Evolutionary conservation across 2,329 filamentous ascomycete species (phyloP), one percentile per base, ranked within the genome.

Genomic region (Botrytis elliptica): DNA sequence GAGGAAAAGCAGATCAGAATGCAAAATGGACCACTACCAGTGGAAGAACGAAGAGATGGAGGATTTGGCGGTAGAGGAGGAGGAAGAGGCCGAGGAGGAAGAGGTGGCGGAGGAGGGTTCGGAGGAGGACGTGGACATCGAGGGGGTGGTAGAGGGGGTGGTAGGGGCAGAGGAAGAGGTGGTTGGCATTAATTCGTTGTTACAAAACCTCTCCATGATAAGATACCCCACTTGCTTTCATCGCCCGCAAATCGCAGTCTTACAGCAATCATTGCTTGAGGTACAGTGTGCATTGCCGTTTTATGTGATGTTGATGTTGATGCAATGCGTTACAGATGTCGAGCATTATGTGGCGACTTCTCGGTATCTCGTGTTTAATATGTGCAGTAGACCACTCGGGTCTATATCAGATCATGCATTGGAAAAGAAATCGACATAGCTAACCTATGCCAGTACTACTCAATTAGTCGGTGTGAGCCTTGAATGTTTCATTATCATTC

Each of bases 1-100:
- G 90, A 94, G 78, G 93, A 97, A 81, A 87, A 90, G 69, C 83
- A 84, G 22, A 85, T 85, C 74, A 86, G 91, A 74, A 88, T 86
- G 81, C 83, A 81, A n/a, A 84, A 82, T 36, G 91, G 90, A 0
- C 91, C 91, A 20, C 83, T 86, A 33, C 83, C 84, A 3, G 81
- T 81, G 71, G 79, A 82, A 71, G 79, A 81, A 73, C 76, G 76
- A 79, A 76, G 72, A 40, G 74, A 78, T 74, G 76, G 77, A 40
- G 79, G 77, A 16, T 77, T 75, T 49, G 74, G 78, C 18, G 77
- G 81, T 6, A 75, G 81, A 3, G 79, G 79, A 42, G 79, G 82
- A 40, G 78, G 80, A 16, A 76, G 81, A 38, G 75, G 80, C 25
- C 78, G 82, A 22, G 79, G 83, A n/a, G 81, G 84, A 0, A 79